These are phyloP conservation scores for Candida michaelii DNA, from an alignment of 805 yeast genomes.

Conservation along the genomic window DNA sequence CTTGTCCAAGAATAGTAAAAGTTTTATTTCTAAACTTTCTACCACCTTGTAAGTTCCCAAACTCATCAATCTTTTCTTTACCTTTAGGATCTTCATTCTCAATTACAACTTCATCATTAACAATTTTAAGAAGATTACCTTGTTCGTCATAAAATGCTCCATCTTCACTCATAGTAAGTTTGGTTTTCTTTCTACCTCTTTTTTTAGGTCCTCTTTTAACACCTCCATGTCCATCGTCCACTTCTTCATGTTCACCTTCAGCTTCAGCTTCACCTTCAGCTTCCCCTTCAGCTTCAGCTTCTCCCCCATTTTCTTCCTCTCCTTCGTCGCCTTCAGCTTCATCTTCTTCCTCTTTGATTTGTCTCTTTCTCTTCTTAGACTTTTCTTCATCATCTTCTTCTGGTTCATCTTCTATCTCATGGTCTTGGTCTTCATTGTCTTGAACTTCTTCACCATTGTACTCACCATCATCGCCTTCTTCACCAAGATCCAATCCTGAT, in stretches of 20 bases:
- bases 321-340: slow-evolving; percentile 18
- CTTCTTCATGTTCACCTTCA: slow-evolving; percentile 16
- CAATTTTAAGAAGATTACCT: slow-evolving; percentile 64
- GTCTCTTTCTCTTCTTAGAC: slow-evolving; percentile 19
- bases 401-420: slow-evolving; percentile 16
- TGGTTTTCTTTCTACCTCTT: slow-evolving; percentile 45
- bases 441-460: slow-evolving; percentile 18
- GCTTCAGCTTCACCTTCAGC: slow-evolving; percentile 24
- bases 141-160: slow-evolving; percentile 55
- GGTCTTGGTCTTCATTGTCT: slow-evolving; percentile 21
- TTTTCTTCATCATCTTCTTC: slow-evolving; percentile 16
- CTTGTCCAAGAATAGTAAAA: slow-evolving; percentile 63
- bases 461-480: slow-evolving; percentile 16
- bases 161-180: slow-evolving; percentile 36
- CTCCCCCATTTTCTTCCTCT: slow-evolving; percentile 19
- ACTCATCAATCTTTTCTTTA: slow-evolving; percentile 62
- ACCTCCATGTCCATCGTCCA: slow-evolving; percentile 9
- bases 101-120: slow-evolving; percentile 74
- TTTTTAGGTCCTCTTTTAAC: slow-evolving; percentile 31
- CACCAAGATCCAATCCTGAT: slow-evolving; percentile 21
- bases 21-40: slow-evolving; percentile 72
- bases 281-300: slow-evolving; percentile 23
- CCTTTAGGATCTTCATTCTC: slow-evolving; percentile 76
- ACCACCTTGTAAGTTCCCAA: slow-evolving; percentile 70
- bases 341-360: slow-evolving; percentile 15